Evolutionary conservation across 139 green algal species (phyloP).

Genomic region (Tetraselmis chui): DNA sequence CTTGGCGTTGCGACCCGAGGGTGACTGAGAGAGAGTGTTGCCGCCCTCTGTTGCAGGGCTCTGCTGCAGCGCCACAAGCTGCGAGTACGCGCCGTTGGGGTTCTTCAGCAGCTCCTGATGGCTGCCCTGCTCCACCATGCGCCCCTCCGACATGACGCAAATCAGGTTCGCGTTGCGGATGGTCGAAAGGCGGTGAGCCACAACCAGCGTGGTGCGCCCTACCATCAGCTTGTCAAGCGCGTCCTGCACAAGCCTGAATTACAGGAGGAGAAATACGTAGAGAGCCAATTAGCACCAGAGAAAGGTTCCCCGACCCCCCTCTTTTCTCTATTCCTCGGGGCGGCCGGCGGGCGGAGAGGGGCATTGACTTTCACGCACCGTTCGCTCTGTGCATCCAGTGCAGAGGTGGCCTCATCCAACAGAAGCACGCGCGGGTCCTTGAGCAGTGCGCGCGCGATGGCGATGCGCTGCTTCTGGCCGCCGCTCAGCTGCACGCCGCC

Average conservation of each 20-base stretch:
- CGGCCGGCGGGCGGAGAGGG: too few relatives aligned
- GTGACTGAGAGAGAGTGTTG: too few relatives aligned
- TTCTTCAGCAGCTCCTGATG: conserved; percentile 54
- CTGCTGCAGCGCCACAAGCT: background rate
- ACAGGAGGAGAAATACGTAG: background rate
- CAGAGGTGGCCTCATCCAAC: conserved; percentile 81
- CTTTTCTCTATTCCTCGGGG: too few relatives aligned
- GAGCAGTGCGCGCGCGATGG: conserved; percentile 76
- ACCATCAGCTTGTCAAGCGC: conserved; percentile 49
- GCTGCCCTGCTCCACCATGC: conserved; percentile 48
- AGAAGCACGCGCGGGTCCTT: conserved; percentile 61
- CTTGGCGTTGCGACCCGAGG: too few relatives aligned
- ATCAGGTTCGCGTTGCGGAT: conserved; percentile 76
- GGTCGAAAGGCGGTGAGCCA: conserved; percentile 84
- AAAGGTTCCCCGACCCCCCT: background rate
- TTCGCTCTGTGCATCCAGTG: conserved; percentile 77
- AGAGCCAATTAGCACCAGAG: background rate
- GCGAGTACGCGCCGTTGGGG: conserved; percentile 16
- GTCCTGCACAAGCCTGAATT: conserved; percentile 12
- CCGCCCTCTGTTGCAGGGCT: background rate
- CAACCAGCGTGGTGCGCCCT: conserved; percentile 50
- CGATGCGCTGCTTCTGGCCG: conserved; percentile 81
- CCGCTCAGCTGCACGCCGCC: conserved; percentile 41
- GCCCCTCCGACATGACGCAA: conserved; percentile 43
- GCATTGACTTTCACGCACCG: too few relatives aligned